Conservation (phyloP, 1,139 yeast genomes). For the Hyphopichia wangnamkhiaoensis region DNA sequence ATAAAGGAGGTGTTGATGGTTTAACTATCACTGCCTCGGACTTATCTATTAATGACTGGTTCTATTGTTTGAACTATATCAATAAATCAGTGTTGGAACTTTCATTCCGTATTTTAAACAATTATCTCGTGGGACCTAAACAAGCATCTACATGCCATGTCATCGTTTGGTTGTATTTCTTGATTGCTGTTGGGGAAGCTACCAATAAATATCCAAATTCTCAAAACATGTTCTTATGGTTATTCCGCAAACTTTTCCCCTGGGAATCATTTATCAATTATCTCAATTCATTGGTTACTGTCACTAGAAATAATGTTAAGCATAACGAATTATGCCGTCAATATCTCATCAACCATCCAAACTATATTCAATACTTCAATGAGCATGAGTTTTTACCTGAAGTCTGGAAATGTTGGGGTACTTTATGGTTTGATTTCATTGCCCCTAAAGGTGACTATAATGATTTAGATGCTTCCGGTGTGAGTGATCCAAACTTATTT, state of each 20-base stretch:
- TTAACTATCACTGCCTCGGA: constrained; percentile 42
- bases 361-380: constrained; percentile 44
- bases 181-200: constrained; percentile 65
- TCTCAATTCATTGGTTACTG: constrained; percentile 52
- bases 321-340: constrained; percentile 28
- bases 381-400: constrained; percentile 66
- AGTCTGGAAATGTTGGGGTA: constrained; percentile 85
- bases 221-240: constrained; percentile 51
- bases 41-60: constrained; percentile 59
- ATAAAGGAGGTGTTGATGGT: constrained; percentile 25
- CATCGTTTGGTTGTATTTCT: constrained; percentile 69
- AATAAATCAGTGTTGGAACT: constrained; percentile 68
- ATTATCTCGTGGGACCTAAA: constrained; percentile 68
- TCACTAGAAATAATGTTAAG: constrained; percentile 28
- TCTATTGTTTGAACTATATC: constrained; percentile 51
- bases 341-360: constrained; percentile 30
- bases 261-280: constrained; percentile 66
- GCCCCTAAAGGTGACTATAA: constrained; percentile 51
- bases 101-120: constrained; percentile 62
- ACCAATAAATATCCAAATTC: constrained; percentile 47
- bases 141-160: constrained; percentile 71
- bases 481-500: constrained; percentile 52
- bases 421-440: constrained; percentile 72
- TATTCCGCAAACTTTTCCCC: constrained; percentile 59
- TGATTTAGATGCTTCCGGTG: constrained; percentile 57